Evolutionary conservation across 2,329 filamentous ascomycete species (phyloP).

Genomic region (Pseudogymnoascus sp.): DNA sequence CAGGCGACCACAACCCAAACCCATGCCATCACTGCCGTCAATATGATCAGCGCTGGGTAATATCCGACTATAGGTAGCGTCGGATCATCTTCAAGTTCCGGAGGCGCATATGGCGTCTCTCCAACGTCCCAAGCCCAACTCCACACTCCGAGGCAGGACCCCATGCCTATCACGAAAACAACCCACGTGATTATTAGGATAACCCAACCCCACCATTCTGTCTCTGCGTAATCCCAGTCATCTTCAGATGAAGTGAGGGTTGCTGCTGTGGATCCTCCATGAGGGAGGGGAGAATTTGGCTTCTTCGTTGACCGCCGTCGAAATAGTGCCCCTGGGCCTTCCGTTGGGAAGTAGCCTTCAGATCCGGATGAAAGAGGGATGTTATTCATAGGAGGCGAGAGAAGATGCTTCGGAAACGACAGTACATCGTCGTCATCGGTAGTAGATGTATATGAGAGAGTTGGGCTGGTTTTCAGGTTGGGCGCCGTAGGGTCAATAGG

Average conservation of each 20-base stretch:
- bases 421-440: slow-evolving; percentile 78
- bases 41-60: slow-evolving; percentile 86
- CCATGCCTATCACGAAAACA: slow-evolving; percentile 94
- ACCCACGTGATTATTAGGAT: slow-evolving; percentile 87
- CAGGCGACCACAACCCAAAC: slow-evolving; percentile 96
- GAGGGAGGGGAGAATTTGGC: slow-evolving; percentile 52
- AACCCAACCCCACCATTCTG: slow-evolving; percentile 97
- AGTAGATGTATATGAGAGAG: slow-evolving; percentile 59
- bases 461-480: slow-evolving; percentile 38
- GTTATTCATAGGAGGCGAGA: slow-evolving; percentile 36
- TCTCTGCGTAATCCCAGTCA: slow-evolving; percentile 87
- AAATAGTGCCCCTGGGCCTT: slow-evolving; percentile 30
- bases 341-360: slow-evolving; percentile 53
- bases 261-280: slow-evolving; percentile 44
- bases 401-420: slow-evolving; percentile 47
- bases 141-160: slow-evolving; percentile 90
- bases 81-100: slow-evolving; percentile 88
- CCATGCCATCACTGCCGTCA: slow-evolving; percentile 96
- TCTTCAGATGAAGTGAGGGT: slow-evolving; percentile 37
- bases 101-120: slow-evolving; percentile 88
- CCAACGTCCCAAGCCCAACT: slow-evolving; percentile 99
- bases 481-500: slow-evolving; percentile 30
- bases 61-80: slow-evolving; percentile 95
- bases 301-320: slow-evolving; percentile 26
- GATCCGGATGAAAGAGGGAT: slow-evolving; percentile 45